Conservation (phyloP, 768 basidiomycete species). For the Mrakia hoshinonis region DNA sequence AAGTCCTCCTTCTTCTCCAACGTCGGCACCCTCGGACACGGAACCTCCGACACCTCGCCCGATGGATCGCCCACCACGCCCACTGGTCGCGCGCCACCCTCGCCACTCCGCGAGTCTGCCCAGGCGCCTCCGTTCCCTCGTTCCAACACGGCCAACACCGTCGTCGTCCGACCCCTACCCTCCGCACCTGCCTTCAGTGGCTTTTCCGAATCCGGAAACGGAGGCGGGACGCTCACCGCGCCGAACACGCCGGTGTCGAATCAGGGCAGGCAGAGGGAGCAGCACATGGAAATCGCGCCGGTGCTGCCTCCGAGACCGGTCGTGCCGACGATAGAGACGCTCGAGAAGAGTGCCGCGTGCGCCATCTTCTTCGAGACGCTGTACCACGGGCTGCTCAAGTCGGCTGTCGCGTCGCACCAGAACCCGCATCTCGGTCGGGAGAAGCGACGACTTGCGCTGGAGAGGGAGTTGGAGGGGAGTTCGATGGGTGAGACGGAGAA, state of each 20-base stretch:
- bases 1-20: conserved; percentile 14
- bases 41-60: not conserved
- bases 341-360: conserved; percentile 86
- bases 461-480: conserved; percentile 59
- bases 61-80: not conserved
- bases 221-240: not conserved
- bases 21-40: conserved; percentile 10
- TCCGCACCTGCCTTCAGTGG: not conserved
- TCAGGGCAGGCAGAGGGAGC: not conserved
- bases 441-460: conserved; percentile 74
- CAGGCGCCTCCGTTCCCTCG: not conserved
- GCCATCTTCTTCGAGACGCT: conserved; percentile 68
- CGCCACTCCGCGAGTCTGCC: not conserved
- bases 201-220: not conserved
- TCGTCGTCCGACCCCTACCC: conserved; percentile 9
- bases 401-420: conserved; percentile 46
- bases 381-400: conserved; percentile 40
- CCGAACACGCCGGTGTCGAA: not conserved
- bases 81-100: not conserved
- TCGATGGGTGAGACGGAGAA: conserved; percentile 62
- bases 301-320: conserved; percentile 44
- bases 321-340: conserved; percentile 75
- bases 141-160: not conserved
- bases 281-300: not conserved
- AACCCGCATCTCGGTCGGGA: conserved; percentile 76